These are phyloP conservation scores for Lactifluus hygrophoroides DNA, from an alignment of 768 basidiomycete species.

Conservation along the genomic window DNA sequence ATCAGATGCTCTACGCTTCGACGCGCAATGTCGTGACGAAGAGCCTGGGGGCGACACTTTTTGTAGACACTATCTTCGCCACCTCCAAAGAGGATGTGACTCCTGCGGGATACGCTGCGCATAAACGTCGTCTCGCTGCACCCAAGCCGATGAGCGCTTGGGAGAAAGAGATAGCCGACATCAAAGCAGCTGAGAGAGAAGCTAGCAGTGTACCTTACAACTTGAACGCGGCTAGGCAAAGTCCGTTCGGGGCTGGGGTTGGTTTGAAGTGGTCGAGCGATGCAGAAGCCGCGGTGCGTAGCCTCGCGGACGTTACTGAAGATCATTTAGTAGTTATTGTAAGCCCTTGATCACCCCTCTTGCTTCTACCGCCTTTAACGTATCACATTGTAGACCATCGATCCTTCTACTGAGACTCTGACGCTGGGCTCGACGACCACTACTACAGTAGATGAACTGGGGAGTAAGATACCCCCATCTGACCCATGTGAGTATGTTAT, in stretches of 20 bases:
- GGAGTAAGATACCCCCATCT: slow-evolving; percentile 41
- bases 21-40: slow-evolving; percentile 61
- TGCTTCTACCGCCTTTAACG: background rate
- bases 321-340: slow-evolving; percentile 60
- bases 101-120: slow-evolving; percentile 61
- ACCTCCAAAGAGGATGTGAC: slow-evolving; percentile 62
- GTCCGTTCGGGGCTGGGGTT: slow-evolving; percentile 49
- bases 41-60: slow-evolving; percentile 63
- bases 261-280: slow-evolving; percentile 63
- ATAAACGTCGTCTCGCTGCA: slow-evolving; percentile 60
- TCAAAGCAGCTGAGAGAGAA: slow-evolving; percentile 67
- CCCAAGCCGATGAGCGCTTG: slow-evolving; percentile 76
- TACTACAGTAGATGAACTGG: slow-evolving; percentile 36
- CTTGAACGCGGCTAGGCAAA: slow-evolving; percentile 47
- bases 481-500: slow-evolving; percentile 43
- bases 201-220: slow-evolving; percentile 43
- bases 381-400: slow-evolving; percentile 45
- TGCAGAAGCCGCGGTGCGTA: slow-evolving; percentile 53
- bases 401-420: slow-evolving; percentile 54
- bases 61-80: slow-evolving; percentile 71
- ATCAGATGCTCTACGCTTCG: slow-evolving; percentile 84
- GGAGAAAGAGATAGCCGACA: slow-evolving; percentile 74
- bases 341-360: slow-evolving; percentile 24
- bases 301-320: slow-evolving; percentile 41
- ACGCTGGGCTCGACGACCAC: slow-evolving; percentile 35